These are phyloP conservation scores for Venturia carpophila DNA, from an alignment of 2,329 filamentous ascomycete genomes.

Conservation along the genomic window DNA sequence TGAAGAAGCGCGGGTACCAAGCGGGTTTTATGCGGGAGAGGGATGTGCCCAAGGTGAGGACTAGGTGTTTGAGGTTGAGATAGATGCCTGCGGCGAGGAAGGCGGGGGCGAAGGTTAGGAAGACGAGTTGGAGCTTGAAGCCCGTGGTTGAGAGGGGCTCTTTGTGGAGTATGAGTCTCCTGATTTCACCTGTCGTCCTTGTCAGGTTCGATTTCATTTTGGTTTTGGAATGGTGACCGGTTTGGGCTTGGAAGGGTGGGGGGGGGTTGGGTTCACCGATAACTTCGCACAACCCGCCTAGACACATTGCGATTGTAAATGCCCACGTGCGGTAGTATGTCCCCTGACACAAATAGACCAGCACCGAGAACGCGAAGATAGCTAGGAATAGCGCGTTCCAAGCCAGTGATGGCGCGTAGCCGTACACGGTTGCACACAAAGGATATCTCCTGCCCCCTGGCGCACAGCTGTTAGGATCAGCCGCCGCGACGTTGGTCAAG, in stretches of 20 bases:
- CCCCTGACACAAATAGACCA: constrained; percentile 31
- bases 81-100: constrained; percentile 57
- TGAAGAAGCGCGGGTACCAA: constrained; percentile 50
- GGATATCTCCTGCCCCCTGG: constrained; percentile 42
- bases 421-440: constrained; percentile 32
- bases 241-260: background rate
- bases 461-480: background rate
- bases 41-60: constrained; percentile 41
- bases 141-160: constrained; percentile 50
- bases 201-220: too few relatives aligned
- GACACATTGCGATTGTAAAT: constrained; percentile 34
- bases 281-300: constrained; percentile 37
- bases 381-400: constrained; percentile 35
- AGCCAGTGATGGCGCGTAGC: constrained; percentile 33
- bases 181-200: constrained; percentile 28
- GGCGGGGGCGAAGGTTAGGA: constrained; percentile 51
- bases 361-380: constrained; percentile 30
- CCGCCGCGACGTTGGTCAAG: background rate
- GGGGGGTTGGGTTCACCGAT: constrained; percentile 25
- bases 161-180: constrained; percentile 42
- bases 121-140: constrained; percentile 53
- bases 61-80: constrained; percentile 55
- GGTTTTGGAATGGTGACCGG: background rate
- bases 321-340: constrained; percentile 31
- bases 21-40: constrained; percentile 46